Percentiles rank a stretch among this genome's conserved stretches.
Evolutionary conservation across 2,329 filamentous ascomycete species (phyloP).

Genomic region (Sphaerostilbella broomeana): DNA sequence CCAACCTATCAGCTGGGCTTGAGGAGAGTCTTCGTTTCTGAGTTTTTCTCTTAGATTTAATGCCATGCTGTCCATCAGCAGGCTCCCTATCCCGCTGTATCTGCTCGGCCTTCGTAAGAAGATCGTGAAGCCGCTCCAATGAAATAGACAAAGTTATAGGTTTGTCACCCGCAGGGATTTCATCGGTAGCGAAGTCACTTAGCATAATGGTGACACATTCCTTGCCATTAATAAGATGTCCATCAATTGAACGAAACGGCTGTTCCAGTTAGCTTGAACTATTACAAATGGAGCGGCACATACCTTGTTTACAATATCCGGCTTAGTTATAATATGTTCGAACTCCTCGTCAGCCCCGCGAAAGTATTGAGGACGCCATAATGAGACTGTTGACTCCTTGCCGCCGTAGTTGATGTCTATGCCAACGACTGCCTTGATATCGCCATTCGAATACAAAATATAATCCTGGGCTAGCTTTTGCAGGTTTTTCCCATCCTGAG

Average conservation of each 20-base stretch:
- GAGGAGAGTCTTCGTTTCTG: neutral
- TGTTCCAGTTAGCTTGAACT: neutral
- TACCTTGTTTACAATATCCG: neutral
- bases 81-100: neutral
- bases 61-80: neutral
- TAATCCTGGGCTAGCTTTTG: slow-evolving; percentile 16
- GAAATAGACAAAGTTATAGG: neutral
- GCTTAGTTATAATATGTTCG: neutral
- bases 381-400: slow-evolving; percentile 13
- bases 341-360: neutral
- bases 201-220: neutral
- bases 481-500: slow-evolving; percentile 15
- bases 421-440: slow-evolving; percentile 17
- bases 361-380: slow-evolving; percentile 7
- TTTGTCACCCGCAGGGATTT: neutral
- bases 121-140: neutral
- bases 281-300: neutral
- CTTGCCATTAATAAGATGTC: neutral
- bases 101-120: neutral
- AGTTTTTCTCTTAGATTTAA: no score
- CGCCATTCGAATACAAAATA: slow-evolving; percentile 16
- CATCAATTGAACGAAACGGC: neutral
- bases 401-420: slow-evolving; percentile 14
- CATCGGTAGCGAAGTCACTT: neutral
- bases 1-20: neutral